phyloP scores from a whole-genome alignment of 2,329 filamentous ascomycete genomes.

The Fusarium udum region DNA sequence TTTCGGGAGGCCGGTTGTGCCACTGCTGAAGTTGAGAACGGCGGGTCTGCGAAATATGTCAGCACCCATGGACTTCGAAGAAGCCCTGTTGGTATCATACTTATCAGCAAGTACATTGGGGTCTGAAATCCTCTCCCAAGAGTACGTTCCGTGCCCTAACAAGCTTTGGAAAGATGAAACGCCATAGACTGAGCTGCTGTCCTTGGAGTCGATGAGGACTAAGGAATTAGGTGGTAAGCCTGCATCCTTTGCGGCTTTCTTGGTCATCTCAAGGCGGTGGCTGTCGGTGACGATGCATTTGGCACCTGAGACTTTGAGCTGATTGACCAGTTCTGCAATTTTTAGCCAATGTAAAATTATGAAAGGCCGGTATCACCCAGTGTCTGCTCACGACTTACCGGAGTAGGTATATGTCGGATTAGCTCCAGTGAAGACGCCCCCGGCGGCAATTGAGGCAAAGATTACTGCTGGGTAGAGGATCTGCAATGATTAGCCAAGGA shows the following conservation, averaged over 20 bases:
- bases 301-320: background rate
- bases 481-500: background rate
- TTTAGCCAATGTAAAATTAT: accelerated
- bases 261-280: background rate
- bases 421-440: constrained; percentile 3
- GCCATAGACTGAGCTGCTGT: accelerated
- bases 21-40: constrained; percentile 10
- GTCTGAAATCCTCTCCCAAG: background rate
- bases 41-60: background rate
- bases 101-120: background rate
- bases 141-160: background rate
- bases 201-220: background rate
- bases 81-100: background rate
- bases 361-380: accelerated
- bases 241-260: background rate
- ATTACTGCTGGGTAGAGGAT: constrained; percentile 1
- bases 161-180: background rate
- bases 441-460: background rate
- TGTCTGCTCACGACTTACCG: background rate
- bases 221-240: background rate
- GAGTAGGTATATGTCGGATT: constrained; percentile 1
- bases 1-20: background rate
- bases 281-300: constrained; percentile 11
- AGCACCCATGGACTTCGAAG: background rate
- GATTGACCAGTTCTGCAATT: background rate